Evolutionary conservation across 192 early-diverging fungal species (phyloP), one percentile per base, ranked within the genome.

Genomic region (Dimargaris verticillata): DNA sequence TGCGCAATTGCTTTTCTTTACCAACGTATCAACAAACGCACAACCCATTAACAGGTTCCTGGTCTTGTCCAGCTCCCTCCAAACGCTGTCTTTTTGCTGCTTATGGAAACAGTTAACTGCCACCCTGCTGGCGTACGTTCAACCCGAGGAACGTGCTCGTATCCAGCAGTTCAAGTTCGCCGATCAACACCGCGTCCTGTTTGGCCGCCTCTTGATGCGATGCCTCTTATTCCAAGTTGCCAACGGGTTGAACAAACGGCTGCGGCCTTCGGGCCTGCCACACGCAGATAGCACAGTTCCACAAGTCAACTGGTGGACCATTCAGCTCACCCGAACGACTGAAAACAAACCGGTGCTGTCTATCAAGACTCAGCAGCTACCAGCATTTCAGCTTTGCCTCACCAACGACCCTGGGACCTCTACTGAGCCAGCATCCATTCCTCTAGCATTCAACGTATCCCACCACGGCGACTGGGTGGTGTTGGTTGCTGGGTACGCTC

Each of bases 401-500:
- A 5, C 49, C 49, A 22, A n/a, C n/a, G n/a, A n/a, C n/a, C n/a
- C n/a, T n/a, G n/a, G n/a, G n/a, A n/a, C n/a, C n/a, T n/a, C n/a
- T n/a, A n/a, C n/a, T n/a, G n/a, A n/a, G n/a, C 47, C 47, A 10
- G 28, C 15, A 14, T 33, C 38, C 14, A 10, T 18, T 10, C 13
- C 28, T 28, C 29, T 67, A 22, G 41, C 6, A 4, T 71, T 73
- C 54, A 73, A 73, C 53, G 20, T 67, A 20, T 73, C 71, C 18
- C 71, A 73, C 49, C 71, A 73, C 52, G 71, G 68, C 1, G 51
- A 63, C 61, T 73, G 65, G 64, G 68, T 73, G 51, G 62, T 69
- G 13, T 57, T 66, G n/a, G 61, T 51, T 52, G 71, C 71, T 15
- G 61, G 44, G 17, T 28, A 45, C 20, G 52, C 26, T 5, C 22